A percentile compares a stretch with the other conserved stretches of the same genome.
Evolutionary conservation across 768 basidiomycete species (phyloP).

Genomic region (Termitomyces sp.): DNA sequence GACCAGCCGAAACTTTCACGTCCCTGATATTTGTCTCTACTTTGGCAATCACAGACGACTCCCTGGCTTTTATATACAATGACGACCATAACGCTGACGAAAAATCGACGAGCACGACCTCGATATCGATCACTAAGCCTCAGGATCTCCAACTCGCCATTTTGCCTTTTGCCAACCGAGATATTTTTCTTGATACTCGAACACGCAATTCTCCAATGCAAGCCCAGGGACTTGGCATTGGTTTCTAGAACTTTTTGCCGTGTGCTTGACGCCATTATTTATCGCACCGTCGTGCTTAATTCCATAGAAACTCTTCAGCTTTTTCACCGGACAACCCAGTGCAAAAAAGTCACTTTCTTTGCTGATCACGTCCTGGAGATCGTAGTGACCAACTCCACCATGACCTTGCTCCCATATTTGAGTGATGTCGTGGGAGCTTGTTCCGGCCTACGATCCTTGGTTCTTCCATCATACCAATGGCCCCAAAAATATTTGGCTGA

Average conservation of each 20-base stretch:
- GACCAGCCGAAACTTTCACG: background rate
- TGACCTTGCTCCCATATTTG: conserved; percentile 13
- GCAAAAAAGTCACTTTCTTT: conserved; percentile 21
- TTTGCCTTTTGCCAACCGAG: conserved; percentile 30
- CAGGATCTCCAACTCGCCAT: conserved; percentile 14
- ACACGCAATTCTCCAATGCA: conserved; percentile 21
- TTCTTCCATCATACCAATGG: conserved; percentile 20
- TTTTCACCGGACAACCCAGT: conserved; percentile 28
- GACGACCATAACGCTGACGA: conserved; percentile 8
- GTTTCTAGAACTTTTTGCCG: conserved; percentile 24
- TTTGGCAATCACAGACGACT: background rate
- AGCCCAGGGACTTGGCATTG: conserved; percentile 24
- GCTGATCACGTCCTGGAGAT: conserved; percentile 28
- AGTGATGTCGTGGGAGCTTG: conserved; percentile 26
- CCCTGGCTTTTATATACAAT: background rate
- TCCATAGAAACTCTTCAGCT: conserved; percentile 21
- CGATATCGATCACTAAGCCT: conserved; percentile 14
- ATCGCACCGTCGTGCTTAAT: conserved; percentile 32
- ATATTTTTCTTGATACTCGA: conserved; percentile 31
- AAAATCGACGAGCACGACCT: background rate
- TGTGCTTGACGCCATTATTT: conserved; percentile 29
- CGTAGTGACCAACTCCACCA: conserved; percentile 22
- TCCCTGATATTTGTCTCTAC: background rate
- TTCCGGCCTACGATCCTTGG: conserved; percentile 24
- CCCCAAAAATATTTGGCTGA: conserved; percentile 11